phyloP scores from a whole-genome alignment of 2,329 filamentous ascomycete species.

The Fusarium lateritium region DNA sequence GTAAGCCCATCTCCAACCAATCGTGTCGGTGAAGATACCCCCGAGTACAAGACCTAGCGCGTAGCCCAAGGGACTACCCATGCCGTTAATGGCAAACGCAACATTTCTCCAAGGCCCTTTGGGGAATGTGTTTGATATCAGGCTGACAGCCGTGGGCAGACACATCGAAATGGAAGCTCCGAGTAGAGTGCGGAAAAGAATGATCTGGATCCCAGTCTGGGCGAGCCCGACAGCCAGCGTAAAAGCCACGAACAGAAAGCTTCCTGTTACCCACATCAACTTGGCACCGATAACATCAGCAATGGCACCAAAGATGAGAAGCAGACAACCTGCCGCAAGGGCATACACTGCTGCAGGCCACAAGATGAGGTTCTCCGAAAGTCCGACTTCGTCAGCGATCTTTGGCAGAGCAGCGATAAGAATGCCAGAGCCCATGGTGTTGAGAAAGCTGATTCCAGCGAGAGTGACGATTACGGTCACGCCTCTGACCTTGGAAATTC shows the following conservation, averaged over 20 bases:
- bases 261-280: constrained; percentile 54
- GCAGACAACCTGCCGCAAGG: constrained; percentile 32
- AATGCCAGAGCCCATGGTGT: constrained; percentile 46
- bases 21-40: constrained; percentile 63
- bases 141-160: constrained; percentile 55
- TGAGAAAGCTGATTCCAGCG: constrained; percentile 43
- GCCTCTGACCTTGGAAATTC: constrained; percentile 23
- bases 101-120: constrained; percentile 57
- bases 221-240: constrained; percentile 55
- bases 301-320: constrained; percentile 56
- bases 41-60: constrained; percentile 65
- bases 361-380: constrained; percentile 39
- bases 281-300: constrained; percentile 57
- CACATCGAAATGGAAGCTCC: constrained; percentile 57
- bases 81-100: constrained; percentile 61
- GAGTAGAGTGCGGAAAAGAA: constrained; percentile 54
- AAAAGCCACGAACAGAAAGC: constrained; percentile 52
- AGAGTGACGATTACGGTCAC: constrained; percentile 36
- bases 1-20: constrained; percentile 64
- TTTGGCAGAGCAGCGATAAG: constrained; percentile 43
- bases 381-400: constrained; percentile 38
- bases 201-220: constrained; percentile 55
- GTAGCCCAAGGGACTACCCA: constrained; percentile 63
- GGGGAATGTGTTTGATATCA: constrained; percentile 57
- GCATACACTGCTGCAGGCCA: constrained; percentile 47